These are phyloP conservation scores for Pascua sp. DNA, from an alignment of 1,284 basidiomycete species.

Conservation along the genomic window DNA sequence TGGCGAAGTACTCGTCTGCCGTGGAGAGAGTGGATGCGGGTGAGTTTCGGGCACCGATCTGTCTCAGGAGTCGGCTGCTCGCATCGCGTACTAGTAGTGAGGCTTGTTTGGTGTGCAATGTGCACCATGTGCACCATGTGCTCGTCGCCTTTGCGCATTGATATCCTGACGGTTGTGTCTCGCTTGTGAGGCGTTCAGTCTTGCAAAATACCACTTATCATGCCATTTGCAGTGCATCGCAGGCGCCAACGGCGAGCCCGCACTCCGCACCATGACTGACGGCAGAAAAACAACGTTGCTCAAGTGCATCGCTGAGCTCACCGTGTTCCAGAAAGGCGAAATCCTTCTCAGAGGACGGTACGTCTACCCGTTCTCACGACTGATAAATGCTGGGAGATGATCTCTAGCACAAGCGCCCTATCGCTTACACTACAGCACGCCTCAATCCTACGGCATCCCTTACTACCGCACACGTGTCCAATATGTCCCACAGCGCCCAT, in stretches of 20 bases:
- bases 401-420: background rate
- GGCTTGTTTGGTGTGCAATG: no score
- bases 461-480: conserved; percentile 69
- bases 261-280: background rate
- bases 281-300: conserved; percentile 70
- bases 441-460: conserved; percentile 60
- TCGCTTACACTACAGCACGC: conserved; percentile 1
- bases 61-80: no score
- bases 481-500: conserved; percentile 80
- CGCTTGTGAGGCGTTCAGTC: no score
- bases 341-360: conserved; percentile 65
- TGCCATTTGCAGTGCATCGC: no score
- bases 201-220: no score
- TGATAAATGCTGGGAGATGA: no score
- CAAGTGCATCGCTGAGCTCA: conserved; percentile 76
- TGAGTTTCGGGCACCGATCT: conserved; percentile 34
- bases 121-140: no score
- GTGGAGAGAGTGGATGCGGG: conserved; percentile 70
- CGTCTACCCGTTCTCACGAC: conserved; percentile 24
- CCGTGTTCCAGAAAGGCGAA: conserved; percentile 62
- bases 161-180: no score
- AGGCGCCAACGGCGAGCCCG: no score
- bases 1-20: conserved; percentile 67
- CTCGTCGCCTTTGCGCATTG: no score
- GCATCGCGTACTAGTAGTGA: no score